Evolutionary conservation across 2,329 filamentous ascomycete species (phyloP).

Genomic region (Cladosporium sp.): DNA sequence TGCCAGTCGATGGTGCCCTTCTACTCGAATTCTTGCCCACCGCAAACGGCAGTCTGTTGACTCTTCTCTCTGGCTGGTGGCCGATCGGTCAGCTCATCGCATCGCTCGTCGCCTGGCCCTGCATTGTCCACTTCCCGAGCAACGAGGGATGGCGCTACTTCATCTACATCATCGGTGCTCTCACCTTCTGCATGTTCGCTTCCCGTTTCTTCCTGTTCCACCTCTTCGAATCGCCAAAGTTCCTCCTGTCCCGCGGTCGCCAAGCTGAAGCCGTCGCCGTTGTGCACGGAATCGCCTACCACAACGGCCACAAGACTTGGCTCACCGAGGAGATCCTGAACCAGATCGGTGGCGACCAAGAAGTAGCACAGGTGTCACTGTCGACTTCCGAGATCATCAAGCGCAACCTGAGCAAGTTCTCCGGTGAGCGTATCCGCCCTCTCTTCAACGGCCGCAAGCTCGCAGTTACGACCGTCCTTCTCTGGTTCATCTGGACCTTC

Average conservation of each 20-base stretch:
- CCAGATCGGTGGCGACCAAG: conserved; percentile 55
- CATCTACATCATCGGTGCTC: conserved; percentile 67
- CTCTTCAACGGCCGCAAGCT: conserved; percentile 56
- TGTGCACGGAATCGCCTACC: conserved; percentile 73
- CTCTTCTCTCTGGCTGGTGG: conserved; percentile 84
- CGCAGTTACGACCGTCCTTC: conserved; percentile 49
- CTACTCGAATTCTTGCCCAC: conserved; percentile 79
- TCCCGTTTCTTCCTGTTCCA: conserved; percentile 78
- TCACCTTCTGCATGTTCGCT: conserved; percentile 76
- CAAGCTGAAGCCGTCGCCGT: conserved; percentile 78
- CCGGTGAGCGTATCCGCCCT: conserved; percentile 63
- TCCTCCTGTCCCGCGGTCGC: conserved; percentile 71
- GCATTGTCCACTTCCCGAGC: conserved; percentile 44
- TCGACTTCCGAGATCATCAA: conserved; percentile 53
- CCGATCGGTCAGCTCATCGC: conserved; percentile 76
- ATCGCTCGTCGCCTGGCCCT: conserved; percentile 48
- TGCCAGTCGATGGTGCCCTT: conserved; percentile 76
- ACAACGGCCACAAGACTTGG: conserved; percentile 64
- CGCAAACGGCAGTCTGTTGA: conserved; percentile 69
- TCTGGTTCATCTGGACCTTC: conserved; percentile 80
- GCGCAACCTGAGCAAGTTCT: conserved; percentile 66
- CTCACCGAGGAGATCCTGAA: conserved; percentile 70
- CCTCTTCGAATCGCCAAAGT: conserved; percentile 84
- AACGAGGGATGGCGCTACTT: conserved; percentile 76
- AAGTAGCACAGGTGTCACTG: conserved; percentile 45